phyloP scores from a whole-genome alignment of 202 grass and related monocot genomes.

The Setaria viridis region DNA sequence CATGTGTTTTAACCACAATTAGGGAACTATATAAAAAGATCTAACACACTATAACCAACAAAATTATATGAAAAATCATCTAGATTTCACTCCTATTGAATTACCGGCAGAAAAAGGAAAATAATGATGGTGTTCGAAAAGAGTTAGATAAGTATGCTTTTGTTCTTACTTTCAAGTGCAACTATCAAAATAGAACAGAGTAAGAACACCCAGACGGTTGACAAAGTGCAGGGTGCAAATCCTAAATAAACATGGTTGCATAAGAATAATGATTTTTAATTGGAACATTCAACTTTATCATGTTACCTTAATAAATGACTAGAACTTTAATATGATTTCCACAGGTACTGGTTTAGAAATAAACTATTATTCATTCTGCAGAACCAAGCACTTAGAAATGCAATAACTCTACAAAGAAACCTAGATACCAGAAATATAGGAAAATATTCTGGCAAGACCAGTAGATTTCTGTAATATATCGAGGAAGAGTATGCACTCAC shows the following conservation, averaged over 20 bases:
- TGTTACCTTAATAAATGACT: slow-evolving; percentile 4
- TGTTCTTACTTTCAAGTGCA: slow-evolving; percentile 8
- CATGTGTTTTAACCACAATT: not conserved
- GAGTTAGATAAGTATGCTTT: not conserved
- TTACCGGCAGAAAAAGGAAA: too few relatives aligned
- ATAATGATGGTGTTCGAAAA: not conserved
- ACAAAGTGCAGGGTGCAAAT: not conserved
- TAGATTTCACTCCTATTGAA: not conserved
- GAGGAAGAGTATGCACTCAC: slow-evolving; percentile 57
- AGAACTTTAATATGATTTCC: not conserved
- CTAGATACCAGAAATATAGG: too few relatives aligned
- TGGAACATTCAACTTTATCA: slow-evolving; percentile 10
- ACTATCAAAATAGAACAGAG: slow-evolving; percentile 6
- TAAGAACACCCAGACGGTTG: not conserved
- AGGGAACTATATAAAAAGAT: not conserved
- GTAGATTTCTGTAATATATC: not conserved
- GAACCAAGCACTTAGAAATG: slow-evolving; percentile 20
- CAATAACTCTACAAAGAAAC: not conserved
- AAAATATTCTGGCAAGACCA: not conserved
- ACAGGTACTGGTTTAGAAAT: not conserved
- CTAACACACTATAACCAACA: not conserved
- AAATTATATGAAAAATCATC: slow-evolving; percentile 2
- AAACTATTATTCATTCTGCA: slow-evolving; percentile 2
- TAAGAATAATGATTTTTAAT: not conserved
- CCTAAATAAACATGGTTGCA: slow-evolving; percentile 11